phyloP scores from a whole-genome alignment of 345 rosid genomes.

The Syzygium grande region DNA sequence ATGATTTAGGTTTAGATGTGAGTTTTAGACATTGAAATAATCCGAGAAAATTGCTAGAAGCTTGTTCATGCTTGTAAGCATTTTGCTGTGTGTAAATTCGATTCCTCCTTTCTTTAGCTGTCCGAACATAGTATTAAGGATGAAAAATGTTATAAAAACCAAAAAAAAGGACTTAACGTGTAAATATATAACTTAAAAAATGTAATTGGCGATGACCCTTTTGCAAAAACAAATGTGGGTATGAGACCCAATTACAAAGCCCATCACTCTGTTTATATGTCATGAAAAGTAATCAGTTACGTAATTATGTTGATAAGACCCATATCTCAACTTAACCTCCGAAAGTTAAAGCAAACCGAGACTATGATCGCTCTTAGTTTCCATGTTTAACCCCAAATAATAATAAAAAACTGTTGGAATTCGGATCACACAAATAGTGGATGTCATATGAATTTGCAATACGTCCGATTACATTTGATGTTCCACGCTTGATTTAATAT shows the following conservation, averaged over 20 bases:
- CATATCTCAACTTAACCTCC: neutral
- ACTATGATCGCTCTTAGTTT: neutral
- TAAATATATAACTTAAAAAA: neutral
- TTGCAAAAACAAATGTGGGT: neutral
- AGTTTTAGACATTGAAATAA: neutral
- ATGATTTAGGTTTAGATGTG: neutral
- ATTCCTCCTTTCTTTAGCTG: neutral
- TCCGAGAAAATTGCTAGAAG: neutral
- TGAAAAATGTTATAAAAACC: neutral
- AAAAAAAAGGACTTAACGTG: neutral
- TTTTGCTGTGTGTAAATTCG: neutral
- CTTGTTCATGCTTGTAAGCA: neutral
- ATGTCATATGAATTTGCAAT: neutral
- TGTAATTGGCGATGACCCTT: neutral
- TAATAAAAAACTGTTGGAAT: neutral
- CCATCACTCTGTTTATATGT: neutral
- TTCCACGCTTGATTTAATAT: neutral
- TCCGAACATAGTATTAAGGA: neutral
- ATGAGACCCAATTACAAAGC: neutral
- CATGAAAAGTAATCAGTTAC: neutral
- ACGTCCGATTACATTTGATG: neutral
- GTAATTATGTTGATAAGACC: neutral
- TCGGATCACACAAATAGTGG: neutral
- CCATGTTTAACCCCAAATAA: neutral
- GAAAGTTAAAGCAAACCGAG: neutral